Evolutionary conservation across 192 early-diverging fungal genomes (phyloP), one percentile per base, ranked within the genome.

Genomic region (Podila clonocystis): DNA sequence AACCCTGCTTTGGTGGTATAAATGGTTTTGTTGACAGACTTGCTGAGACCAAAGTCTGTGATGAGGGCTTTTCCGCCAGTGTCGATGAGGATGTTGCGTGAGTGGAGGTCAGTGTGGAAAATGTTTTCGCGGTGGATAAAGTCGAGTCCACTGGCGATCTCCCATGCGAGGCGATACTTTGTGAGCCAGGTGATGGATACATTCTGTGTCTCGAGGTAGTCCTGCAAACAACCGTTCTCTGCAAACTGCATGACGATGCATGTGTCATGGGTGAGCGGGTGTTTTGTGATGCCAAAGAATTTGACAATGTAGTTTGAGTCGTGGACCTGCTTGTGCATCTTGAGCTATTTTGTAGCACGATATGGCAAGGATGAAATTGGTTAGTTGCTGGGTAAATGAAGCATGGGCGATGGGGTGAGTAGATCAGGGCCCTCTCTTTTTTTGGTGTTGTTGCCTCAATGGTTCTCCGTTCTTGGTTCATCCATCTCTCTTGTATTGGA

Each of bases 171-270:
- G 2, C 71, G 52, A 34, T 76, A 74, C 50, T 83, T 83, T 50
- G 70, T 76, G 28, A 77, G 55, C 82, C 82, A 83, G 49, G 82
- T 72, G 59, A 83, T 73, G 24, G 70, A 62, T 15, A 72, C 59
- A 30, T 73, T 77, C 36, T 78, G 82, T 26, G 61, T 73, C 62
- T 83, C 75, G 48, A 83, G 75, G 65, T 70, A 83, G 55, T 83
- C 82, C 70, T 77, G 70, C 38, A 83, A 67, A 78, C 74, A 73
- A 29, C 82, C 82, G 60, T 83, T 76, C 59, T 72, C 82, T 20
- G 82, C 74, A 62, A 77, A 83, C 68, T 83, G 74, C 82, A 83
- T 83, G n/a, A 83, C 75, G 50, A 83, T 83, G 57, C 82, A 76
- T 11, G 70, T 77, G 57, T 83, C 82, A 62, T 80, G 77, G 4